Percentiles rank a stretch among this genome's conserved stretches.
These are phyloP conservation scores for Cyclotella choctawhatcheeana DNA, from an alignment of 108 stramenopile genomes.

Conservation along the genomic window DNA sequence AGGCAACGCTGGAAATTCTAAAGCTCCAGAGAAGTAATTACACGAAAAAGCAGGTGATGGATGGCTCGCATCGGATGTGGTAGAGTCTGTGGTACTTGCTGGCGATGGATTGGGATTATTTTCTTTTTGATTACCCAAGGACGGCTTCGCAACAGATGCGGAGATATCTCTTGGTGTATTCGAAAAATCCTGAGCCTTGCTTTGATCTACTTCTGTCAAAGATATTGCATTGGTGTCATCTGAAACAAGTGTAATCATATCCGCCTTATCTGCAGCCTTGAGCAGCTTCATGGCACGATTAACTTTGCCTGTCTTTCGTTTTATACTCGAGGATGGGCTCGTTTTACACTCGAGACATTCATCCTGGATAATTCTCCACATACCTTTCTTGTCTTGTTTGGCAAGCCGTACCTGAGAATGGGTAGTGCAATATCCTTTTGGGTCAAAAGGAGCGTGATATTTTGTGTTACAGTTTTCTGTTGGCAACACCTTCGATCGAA, in stretches of 20 bases:
- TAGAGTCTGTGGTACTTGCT: not conserved
- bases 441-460: conserved; percentile 7
- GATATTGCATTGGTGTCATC: not conserved
- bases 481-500: not conserved
- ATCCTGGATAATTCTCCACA: conserved; percentile 3
- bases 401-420: not conserved
- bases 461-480: too few species aligned
- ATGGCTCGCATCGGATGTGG: not conserved
- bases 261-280: not conserved
- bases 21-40: not conserved
- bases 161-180: not conserved
- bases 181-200: not conserved
- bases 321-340: too few species aligned
- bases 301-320: conserved; percentile 7
- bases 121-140: not conserved
- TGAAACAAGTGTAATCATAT: not conserved
- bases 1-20: not conserved
- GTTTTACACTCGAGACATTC: not conserved
- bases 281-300: not conserved
- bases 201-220: not conserved
- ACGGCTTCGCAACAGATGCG: too few species aligned
- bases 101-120: not conserved
- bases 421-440: not conserved
- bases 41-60: conserved; percentile 4
- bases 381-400: not conserved